Evolutionary conservation across 2,329 filamentous ascomycete species (phyloP), one percentile per base, ranked within the genome.

Genomic region (Rachicladosporium sp.): DNA sequence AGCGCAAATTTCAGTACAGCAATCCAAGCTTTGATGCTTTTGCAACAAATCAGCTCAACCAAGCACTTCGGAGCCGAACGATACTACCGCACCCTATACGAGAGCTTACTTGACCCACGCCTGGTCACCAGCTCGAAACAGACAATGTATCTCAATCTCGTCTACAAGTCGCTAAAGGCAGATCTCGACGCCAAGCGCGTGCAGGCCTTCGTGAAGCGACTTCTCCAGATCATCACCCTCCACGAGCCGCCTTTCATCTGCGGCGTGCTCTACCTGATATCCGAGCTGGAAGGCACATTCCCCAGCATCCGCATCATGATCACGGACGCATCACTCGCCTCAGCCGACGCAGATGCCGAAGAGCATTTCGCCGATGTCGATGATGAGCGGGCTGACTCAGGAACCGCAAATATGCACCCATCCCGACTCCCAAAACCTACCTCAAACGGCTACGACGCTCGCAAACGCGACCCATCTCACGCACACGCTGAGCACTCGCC

Each of bases 1-100:
- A 96, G 89, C 1, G 86, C 89, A 41, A 98, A 98, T 62, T 96
- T 98, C 73, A 98, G 96, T 65, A 98, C 91, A 1, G 91, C 87
- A 57, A 85, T 98, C 31, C 91, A 98, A 62, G 89, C 91, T 29
- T 73, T 98, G 48, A 82, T 94, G 65, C 69, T 98, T 36, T 93
- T 98, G 49, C 91, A 96, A 58, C 91, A 96, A 59, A 74, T 98
- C 21, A 84, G 87, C 1, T 70, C 78, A 1, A 76, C 80, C 3
- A 86, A 91, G 57, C 81, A 88, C 52, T 70, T 89, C 39, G 80
- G 82, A 4, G 80, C 81, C 10, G 91, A 98, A 54, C 76, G 91
- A 44, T 98, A 94, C 66, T 98, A 96, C 66, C 76, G 87, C 37
- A 94, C 88, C 7, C 68, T 98, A 2, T 98, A 98, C 61, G 91